Base-by-base conservation (phyloP, 2,329 filamentous ascomycete genomes). In the Pseudocercospora vitis region DNA sequence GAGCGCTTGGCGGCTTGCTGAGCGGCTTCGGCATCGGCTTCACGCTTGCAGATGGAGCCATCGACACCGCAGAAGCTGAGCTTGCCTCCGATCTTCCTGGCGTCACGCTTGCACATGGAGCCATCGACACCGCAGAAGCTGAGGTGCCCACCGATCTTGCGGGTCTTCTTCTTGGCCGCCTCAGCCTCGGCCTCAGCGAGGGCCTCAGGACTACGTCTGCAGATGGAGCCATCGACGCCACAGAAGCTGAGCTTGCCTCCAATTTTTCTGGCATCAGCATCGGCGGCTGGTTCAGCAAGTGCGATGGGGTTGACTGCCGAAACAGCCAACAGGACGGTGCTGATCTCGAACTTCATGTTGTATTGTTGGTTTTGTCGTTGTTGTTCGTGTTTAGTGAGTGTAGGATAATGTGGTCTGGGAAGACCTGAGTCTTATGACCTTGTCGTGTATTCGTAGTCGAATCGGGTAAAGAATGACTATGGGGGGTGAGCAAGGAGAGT, bases 101-200 rank as follows among this genome's bases (percentile, higher is more conserved):
- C 31, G 21, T 9, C 32, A 42, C 12, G n/a, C n/a, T 39, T 37
- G 57, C 19, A 33, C 11, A 68, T 58, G 62, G 74, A 68, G 31
- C 74, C 74, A 14, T 65, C 64, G 33, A 65, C 63, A 57, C 68
- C 58, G 62, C 76, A 76, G 63, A 70, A n/a, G n/a, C n/a, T n/a
- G n/a, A n/a, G n/a, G n/a, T n/a, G n/a, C 70, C 5, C 63, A 56
- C 12, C 28, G 23, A 21, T 16, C 31, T n/a, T 26, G 28, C 9
- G 18, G 19, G 19, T n/a, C n/a, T n/a, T n/a, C n/a, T n/a, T n/a
- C n/a, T n/a, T n/a, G n/a, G n/a, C n/a, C n/a, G 29, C 62, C 58
- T 46, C 62, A 48, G 44, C 59, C 35, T 26, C 59, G 57, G 73
- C 23, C 66, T 75, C 56, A 72, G 74, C 53, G 71, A 74, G 23